Conservation (phyloP, 2,329 filamentous ascomycete species). For the Ophiosphaerella narmari region DNA sequence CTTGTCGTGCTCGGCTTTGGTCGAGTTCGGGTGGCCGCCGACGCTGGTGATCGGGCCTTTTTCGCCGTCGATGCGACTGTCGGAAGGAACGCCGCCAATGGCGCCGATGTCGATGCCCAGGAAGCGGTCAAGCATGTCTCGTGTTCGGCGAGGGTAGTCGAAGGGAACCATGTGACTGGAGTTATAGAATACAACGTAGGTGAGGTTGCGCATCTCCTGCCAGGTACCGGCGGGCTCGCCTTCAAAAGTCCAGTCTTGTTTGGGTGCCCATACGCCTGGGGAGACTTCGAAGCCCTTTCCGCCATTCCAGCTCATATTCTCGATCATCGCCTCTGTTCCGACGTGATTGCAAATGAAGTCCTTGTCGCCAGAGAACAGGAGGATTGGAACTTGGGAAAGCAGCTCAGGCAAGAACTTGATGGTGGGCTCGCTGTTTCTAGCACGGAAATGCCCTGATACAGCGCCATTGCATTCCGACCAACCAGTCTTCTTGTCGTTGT, state of each 20-base stretch:
- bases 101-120: constrained; percentile 88
- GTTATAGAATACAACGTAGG: constrained; percentile 94
- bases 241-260: constrained; percentile 92
- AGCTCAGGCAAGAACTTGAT: constrained; percentile 77
- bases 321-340: constrained; percentile 88
- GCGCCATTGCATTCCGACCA: constrained; percentile 89
- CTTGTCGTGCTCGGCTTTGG: constrained; percentile 67
- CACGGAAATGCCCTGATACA: constrained; percentile 73
- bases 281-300: constrained; percentile 88
- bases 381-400: constrained; percentile 74
- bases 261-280: constrained; percentile 88
- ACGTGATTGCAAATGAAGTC: constrained; percentile 98
- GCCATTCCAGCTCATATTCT: constrained; percentile 88
- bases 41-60: constrained; percentile 79
- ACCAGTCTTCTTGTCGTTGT: constrained; percentile 77
- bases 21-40: constrained; percentile 72
- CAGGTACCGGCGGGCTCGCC: constrained; percentile 86
- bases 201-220: constrained; percentile 92
- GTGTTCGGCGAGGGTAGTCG: constrained; percentile 80
- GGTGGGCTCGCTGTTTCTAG: constrained; percentile 72
- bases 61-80: constrained; percentile 84
- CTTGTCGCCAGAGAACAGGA: constrained; percentile 91
- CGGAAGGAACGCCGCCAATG: constrained; percentile 79
- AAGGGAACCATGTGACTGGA: constrained; percentile 98
- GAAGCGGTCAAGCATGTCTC: constrained; percentile 98